phyloP scores from a whole-genome alignment of 768 basidiomycete genomes.

The Termitomyces sp. region DNA sequence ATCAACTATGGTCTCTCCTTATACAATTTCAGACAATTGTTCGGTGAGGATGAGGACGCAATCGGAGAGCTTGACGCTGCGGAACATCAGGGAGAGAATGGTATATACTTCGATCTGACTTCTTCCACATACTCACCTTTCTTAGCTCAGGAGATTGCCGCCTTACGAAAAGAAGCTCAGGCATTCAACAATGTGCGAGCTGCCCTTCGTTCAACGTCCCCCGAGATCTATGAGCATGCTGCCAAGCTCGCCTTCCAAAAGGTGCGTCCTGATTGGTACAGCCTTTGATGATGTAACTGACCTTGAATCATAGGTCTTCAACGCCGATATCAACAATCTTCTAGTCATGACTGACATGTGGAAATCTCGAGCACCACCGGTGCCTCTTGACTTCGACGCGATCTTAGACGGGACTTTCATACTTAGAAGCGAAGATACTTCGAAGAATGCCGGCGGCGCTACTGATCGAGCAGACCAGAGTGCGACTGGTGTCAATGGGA shows the following conservation, averaged over 20 bases:
- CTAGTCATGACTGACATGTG: conserved; percentile 97
- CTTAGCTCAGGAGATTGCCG: conserved; percentile 84
- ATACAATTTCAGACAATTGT: conserved; percentile 65
- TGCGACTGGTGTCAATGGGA: conserved; percentile 7
- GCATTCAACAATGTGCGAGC: conserved; percentile 82
- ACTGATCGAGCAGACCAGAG: conserved; percentile 2
- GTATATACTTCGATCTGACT: conserved; percentile 35
- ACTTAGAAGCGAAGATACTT: conserved; percentile 25
- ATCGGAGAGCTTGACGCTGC: conserved; percentile 85
- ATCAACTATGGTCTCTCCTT: not conserved
- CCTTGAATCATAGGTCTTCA: conserved; percentile 64
- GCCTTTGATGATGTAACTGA: not conserved
- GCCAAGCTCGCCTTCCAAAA: conserved; percentile 81
- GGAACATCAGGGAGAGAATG: conserved; percentile 90
- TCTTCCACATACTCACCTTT: not conserved
- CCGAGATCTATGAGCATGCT: conserved; percentile 36
- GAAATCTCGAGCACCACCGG: conserved; percentile 84
- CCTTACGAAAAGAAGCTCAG: conserved; percentile 82
- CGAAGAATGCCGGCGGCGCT: conserved; percentile 11
- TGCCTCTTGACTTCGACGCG: conserved; percentile 75
- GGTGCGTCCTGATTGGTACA: conserved; percentile 34
- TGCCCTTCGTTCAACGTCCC: conserved; percentile 49
- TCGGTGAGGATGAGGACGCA: conserved; percentile 90
- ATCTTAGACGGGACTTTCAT: conserved; percentile 66
- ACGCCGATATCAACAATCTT: conserved; percentile 81